These are phyloP conservation scores for Theileria annulata DNA, from an alignment of 169 alveolate genomes.

Conservation along the genomic window DNA sequence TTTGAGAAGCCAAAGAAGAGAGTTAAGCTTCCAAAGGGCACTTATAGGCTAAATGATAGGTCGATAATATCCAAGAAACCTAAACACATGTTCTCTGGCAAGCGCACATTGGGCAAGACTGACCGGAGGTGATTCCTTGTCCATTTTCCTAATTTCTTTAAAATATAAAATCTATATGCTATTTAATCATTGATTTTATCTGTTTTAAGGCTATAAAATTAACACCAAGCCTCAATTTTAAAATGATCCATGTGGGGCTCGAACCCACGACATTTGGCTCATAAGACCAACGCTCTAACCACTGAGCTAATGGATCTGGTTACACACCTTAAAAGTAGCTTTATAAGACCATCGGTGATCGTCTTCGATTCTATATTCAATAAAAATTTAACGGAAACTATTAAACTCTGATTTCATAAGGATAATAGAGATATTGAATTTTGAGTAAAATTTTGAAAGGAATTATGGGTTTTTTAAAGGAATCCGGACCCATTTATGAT, in stretches of 20 bases:
- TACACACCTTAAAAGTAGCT: neutral
- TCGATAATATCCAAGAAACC: constrained; percentile 86
- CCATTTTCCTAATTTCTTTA: neutral
- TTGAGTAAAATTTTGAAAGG: neutral
- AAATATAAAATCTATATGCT: neutral
- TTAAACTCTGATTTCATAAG: neutral
- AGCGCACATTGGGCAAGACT: constrained; percentile 92
- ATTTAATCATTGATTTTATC: neutral
- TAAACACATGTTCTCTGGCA: constrained; percentile 96
- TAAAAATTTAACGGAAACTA: neutral
- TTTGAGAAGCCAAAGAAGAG: constrained; percentile 63
- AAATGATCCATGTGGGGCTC: constrained; percentile 86
- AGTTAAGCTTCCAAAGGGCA: constrained; percentile 77
- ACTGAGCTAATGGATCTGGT: constrained; percentile 85
- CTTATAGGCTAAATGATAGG: constrained; percentile 90
- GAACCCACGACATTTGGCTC: constrained; percentile 88
- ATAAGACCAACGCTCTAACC: constrained; percentile 88
- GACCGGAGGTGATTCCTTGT: constrained; percentile 84
- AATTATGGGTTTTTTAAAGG: neutral
- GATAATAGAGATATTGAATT: neutral
- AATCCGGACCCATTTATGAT: neutral
- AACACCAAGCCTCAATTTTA: neutral
- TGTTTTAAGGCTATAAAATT: too few species aligned
- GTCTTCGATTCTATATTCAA: neutral
- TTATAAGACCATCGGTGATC: constrained; percentile 9